Base-by-base conservation (phyloP, 169 alveolate genomes). In the Cryptosporidium ubiquitum region DNA sequence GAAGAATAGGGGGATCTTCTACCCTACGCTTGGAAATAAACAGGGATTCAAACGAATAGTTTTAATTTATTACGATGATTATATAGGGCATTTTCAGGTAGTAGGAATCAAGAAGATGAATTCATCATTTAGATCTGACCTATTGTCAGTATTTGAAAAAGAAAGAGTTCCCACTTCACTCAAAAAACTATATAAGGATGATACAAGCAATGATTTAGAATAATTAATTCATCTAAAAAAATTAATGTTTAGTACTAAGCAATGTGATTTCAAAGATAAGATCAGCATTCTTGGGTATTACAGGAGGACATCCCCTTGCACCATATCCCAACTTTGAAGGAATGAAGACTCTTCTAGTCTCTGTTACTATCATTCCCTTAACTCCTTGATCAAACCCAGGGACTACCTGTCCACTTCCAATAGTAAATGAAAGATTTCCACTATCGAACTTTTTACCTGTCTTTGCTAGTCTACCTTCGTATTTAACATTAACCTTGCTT, bases 311-410 rank as follows among this genome's bases (percentile, higher is more conserved):
- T 20, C 94, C 94, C 44, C 68, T 79, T 42, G 47, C 47, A n/a
- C 94, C 94, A 70, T 91, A 85, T 20, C 94, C 92, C 84, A 86
- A 85, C 68, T 70, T 79, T 5, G 92, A 73, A 3, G 94, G 94
- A 35, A 86, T 86, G 55, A 44, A 61, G 4, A 91, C 75, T 68
- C 84, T 86, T 64, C 92, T 84, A 5, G 86, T 84, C 58, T 91
- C 94, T 51, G 91, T 79, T 33, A 86, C 86, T 35, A 68, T 55
- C 94, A 91, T 91, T 85, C 94, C 94, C 23, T 86, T 85, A n/a
- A 85, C 92, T 29, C 94, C 94, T 29, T 91, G 94, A 29, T 91
- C 94, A 91, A 86, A 79, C 2, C 92, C 92, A 0, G 91, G 91
- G 35, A 91, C 86, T 37, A 91, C 94, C 5, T 84, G 85, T 31